Percentiles rank a stretch among this genome's conserved stretches.
These are phyloP conservation scores for Paratrypanosoma confusum DNA, from an alignment of 208 protist genomes.

Conservation along the genomic window DNA sequence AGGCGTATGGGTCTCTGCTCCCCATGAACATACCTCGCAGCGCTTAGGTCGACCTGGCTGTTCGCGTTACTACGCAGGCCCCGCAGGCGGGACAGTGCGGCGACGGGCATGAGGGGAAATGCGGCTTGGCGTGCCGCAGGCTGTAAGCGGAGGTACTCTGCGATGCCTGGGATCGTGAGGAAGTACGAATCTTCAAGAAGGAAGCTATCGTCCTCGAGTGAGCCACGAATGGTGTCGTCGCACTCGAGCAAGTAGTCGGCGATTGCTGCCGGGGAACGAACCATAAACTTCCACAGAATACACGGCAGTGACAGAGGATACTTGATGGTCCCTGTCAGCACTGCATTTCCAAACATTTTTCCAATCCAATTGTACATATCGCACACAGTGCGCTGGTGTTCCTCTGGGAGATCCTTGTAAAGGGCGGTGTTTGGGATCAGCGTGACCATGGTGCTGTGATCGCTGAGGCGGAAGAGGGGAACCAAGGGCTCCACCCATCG, in stretches of 20 bases:
- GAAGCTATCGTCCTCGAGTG: constrained; percentile 66
- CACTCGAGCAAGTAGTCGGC: constrained; percentile 78
- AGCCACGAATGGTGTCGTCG: constrained; percentile 60
- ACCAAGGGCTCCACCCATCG: constrained; percentile 55
- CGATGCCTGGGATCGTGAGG: constrained; percentile 26
- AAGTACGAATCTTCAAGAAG: constrained; percentile 63
- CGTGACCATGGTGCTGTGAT: constrained; percentile 73
- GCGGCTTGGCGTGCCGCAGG: too few relatives aligned
- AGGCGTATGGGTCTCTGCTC: too few relatives aligned
- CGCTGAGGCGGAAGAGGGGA: constrained; percentile 67
- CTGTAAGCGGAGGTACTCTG: too few relatives aligned
- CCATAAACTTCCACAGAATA: constrained; percentile 82
- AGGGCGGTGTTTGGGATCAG: constrained; percentile 74
- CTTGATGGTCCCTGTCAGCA: constrained; percentile 70
- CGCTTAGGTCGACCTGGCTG: too few relatives aligned
- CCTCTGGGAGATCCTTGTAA: constrained; percentile 28
- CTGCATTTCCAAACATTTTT: constrained; percentile 77
- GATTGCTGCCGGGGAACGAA: constrained; percentile 47
- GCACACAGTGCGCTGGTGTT: constrained; percentile 18
- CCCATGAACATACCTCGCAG: too few relatives aligned
- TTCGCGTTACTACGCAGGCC: too few relatives aligned
- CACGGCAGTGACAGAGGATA: constrained; percentile 56
- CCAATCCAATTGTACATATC: constrained; percentile 57
- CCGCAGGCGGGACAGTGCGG: too few relatives aligned
- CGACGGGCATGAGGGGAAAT: too few relatives aligned